A percentile compares a stretch with the other conserved stretches of the same genome.
phyloP scores from a whole-genome alignment of 2,329 filamentous ascomycete genomes.

The Ustilaginoidea virens region DNA sequence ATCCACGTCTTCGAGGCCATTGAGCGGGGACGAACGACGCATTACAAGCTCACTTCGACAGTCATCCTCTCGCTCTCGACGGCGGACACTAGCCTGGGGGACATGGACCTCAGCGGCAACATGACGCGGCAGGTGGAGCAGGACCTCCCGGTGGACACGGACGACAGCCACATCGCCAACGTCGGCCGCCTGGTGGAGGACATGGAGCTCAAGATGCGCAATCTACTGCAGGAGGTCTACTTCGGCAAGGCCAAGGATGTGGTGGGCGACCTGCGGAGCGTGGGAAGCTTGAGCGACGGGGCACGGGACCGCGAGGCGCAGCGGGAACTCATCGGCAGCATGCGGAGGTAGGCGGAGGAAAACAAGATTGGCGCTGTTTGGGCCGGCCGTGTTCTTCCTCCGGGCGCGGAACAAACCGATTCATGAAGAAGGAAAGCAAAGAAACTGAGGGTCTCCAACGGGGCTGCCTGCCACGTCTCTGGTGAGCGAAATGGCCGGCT shows the following conservation, averaged over 20 bases:
- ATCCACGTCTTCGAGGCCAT: constrained; percentile 98
- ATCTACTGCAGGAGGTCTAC: constrained; percentile 95
- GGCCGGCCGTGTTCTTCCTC: not conserved
- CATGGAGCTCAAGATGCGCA: constrained; percentile 99
- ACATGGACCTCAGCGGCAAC: constrained; percentile 88
- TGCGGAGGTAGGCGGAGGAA: constrained; percentile 33
- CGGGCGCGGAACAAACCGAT: too few relatives aligned
- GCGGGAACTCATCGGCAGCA: constrained; percentile 66
- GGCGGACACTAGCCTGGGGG: constrained; percentile 44
- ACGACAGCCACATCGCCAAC: constrained; percentile 89
- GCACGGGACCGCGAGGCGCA: constrained; percentile 75
- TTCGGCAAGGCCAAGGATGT: constrained; percentile 99
- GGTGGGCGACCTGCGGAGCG: constrained; percentile 83
- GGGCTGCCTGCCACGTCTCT: too few relatives aligned
- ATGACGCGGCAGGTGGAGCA: constrained; percentile 95
- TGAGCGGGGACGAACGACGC: constrained; percentile 77
- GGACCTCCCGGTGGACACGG: constrained; percentile 76
- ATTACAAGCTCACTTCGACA: constrained; percentile 96
- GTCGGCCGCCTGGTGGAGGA: constrained; percentile 91
- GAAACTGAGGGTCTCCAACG: too few relatives aligned
- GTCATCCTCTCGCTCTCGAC: constrained; percentile 82
- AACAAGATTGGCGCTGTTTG: too few relatives aligned
- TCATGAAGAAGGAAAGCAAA: too few relatives aligned
- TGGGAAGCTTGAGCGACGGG: constrained; percentile 69
- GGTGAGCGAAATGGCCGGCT: too few relatives aligned